Conservation (phyloP, 1,139 yeast genomes). For the Arxiozyma telluris region DNA sequence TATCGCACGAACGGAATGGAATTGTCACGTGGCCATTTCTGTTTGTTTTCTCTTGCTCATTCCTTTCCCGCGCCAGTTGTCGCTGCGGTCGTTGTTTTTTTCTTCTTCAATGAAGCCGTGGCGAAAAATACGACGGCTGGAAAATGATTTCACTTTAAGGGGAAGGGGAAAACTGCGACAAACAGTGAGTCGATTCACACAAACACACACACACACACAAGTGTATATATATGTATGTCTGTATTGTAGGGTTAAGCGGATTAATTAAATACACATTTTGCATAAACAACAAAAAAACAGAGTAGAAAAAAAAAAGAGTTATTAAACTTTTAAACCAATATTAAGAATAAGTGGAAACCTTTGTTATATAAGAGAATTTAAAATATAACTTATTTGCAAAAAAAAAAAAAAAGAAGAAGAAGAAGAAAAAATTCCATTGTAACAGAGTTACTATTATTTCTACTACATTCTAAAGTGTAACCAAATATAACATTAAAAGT, state of each 20-base stretch:
- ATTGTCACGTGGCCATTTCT: neutral
- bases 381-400: neutral
- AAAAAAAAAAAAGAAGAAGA: too few relatives aligned
- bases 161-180: neutral
- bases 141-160: neutral
- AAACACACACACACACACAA: neutral
- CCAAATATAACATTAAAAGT: constrained; percentile 1
- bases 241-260: neutral
- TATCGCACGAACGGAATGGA: neutral
- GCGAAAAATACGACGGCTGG: neutral
- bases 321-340: neutral
- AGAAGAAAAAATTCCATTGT: too few relatives aligned
- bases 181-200: neutral
- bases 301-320: too few relatives aligned
- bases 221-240: neutral
- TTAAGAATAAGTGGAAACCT: neutral
- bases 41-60: neutral
- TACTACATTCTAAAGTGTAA: too few relatives aligned
- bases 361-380: too few relatives aligned
- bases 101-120: neutral
- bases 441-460: neutral
- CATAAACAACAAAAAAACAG: too few relatives aligned
- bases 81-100: neutral
- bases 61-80: neutral
- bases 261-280: neutral